Evolutionary conservation across 2,329 filamentous ascomycete species (phyloP), one percentile per base, ranked within the genome.

Genomic region (Corynespora cassiicola): DNA sequence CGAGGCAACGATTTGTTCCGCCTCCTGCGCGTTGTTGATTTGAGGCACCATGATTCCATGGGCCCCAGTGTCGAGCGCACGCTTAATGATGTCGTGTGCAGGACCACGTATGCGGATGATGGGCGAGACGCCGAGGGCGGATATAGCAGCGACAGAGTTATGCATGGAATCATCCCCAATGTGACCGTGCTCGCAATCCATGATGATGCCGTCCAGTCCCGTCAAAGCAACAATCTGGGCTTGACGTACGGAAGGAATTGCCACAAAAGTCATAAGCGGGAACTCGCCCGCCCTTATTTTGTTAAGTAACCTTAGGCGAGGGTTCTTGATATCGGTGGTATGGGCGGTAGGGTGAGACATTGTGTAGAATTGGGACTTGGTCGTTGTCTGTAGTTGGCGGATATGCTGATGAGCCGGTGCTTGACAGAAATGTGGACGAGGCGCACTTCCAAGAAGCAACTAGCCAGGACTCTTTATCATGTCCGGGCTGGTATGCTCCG

Each of bases 191-290:
- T 79, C 77, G 53, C 77, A 79, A 56, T 81, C 79, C 17, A 81
- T 79, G 62, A 86, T 72, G 7, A 88, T 79, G 76, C 84, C 87
- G 58, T 87, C 84, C 2, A 84, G 75, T 1, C 82, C 84, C 3
- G 76, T 77, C 37, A 81, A 72, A 2, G 85, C 83, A 31, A 88
- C 69, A 12, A 78, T 71, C 40, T 79, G 76, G 21, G 76, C 75
- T 42, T 65, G 58, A 25, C 76, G 71, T 1, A 76, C 62, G 0
- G 73, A 75, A 2, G 73, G 72, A 7, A 78, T 62, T 18, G 69
- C 75, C 54, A 77, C 61, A 50, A 79, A 78, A 4, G 75, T 77
- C 71, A 76, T 70, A 3, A 77, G 39, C 0, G 74, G 74, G 39
- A 61, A 71, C 15, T 67, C 61, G 16, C 63, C 63, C 10, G 61